Evolutionary conservation across 2,329 filamentous ascomycete genomes (phyloP).

Genomic region (Teratosphaeria nubilosa): DNA sequence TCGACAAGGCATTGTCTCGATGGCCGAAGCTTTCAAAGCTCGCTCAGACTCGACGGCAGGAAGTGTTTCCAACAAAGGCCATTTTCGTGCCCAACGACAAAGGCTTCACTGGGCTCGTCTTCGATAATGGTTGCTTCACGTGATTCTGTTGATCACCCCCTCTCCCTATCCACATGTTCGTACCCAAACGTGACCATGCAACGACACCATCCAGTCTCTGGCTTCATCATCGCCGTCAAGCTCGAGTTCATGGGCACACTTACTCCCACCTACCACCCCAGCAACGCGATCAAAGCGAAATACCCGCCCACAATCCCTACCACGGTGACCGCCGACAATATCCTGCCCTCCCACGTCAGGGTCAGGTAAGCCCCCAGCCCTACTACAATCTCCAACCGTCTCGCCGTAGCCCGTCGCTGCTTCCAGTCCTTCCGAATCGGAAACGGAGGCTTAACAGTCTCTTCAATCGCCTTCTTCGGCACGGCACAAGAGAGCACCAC

Average conservation of each 20-base stretch:
- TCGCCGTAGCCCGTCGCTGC: constrained; percentile 41
- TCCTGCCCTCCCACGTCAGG: constrained; percentile 37
- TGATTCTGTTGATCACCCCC: too few species aligned
- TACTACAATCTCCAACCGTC: constrained; percentile 49
- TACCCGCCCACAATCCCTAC: constrained; percentile 23
- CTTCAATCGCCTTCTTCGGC: constrained; percentile 34
- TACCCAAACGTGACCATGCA: too few species aligned
- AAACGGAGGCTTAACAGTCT: constrained; percentile 43
- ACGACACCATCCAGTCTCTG: too few species aligned
- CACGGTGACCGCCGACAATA: constrained; percentile 24
- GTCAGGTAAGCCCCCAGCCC: constrained; percentile 48
- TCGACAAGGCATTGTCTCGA: too few species aligned
- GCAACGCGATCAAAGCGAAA: constrained; percentile 15
- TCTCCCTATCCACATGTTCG: too few species aligned
- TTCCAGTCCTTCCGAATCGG: constrained; percentile 49
- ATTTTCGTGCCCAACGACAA: too few species aligned
- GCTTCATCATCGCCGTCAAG: too few species aligned
- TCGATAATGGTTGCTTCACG: too few species aligned
- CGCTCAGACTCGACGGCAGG: too few species aligned
- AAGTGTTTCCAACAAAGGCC: too few species aligned
- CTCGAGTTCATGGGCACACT: not conserved
- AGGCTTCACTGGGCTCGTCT: too few species aligned
- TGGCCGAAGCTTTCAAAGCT: too few species aligned
- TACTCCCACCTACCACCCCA: constrained; percentile 1
- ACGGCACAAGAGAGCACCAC: constrained; percentile 64